Conservation (phyloP, 2,329 filamentous ascomycete species). For the Fusarium armeniacum region DNA sequence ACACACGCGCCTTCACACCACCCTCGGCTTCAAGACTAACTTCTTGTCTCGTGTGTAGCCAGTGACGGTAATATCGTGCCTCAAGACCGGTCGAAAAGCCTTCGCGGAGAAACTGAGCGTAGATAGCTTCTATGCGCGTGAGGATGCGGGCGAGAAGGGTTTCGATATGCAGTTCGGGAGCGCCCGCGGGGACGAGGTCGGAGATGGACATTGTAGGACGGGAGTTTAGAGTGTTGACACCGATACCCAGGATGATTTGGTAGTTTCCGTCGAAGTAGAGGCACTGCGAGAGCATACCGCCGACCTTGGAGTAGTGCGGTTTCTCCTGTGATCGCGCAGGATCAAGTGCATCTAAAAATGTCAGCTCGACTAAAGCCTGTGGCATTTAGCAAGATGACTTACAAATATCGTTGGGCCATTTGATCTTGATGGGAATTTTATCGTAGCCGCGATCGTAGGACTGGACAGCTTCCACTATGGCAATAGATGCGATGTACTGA, state of each 20-base stretch:
- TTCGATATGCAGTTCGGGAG: slow-evolving; percentile 77
- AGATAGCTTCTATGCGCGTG: slow-evolving; percentile 81
- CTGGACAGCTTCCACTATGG: slow-evolving; percentile 86
- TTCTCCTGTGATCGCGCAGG: slow-evolving; percentile 65
- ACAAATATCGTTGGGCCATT: slow-evolving; percentile 98
- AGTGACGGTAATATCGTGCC: slow-evolving; percentile 81
- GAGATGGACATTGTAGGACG: slow-evolving; percentile 90
- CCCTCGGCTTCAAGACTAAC: slow-evolving; percentile 85
- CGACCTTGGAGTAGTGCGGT: slow-evolving; percentile 84
- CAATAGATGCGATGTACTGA: slow-evolving; percentile 92
- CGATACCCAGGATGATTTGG: slow-evolving; percentile 87
- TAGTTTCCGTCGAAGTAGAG: slow-evolving; percentile 83
- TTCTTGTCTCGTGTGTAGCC: slow-evolving; percentile 84
- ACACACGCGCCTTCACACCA: slow-evolving; percentile 79
- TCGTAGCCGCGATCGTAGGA: slow-evolving; percentile 83
- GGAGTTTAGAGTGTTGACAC: slow-evolving; percentile 86
- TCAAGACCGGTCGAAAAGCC: slow-evolving; percentile 84
- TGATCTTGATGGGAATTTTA: slow-evolving; percentile 83
- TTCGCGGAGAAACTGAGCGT: slow-evolving; percentile 77
- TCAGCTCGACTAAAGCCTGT: neutral
- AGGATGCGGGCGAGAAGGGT: slow-evolving; percentile 85
- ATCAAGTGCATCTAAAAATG: slow-evolving; percentile 71
- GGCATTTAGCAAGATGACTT: slow-evolving; percentile 43
- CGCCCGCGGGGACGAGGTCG: slow-evolving; percentile 70
- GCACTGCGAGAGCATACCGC: slow-evolving; percentile 92